A percentile compares a stretch with the other conserved stretches of the same genome.
These are phyloP conservation scores for Mucor velutinosus DNA, from an alignment of 371 early-diverging fungal genomes.

Conservation along the genomic window DNA sequence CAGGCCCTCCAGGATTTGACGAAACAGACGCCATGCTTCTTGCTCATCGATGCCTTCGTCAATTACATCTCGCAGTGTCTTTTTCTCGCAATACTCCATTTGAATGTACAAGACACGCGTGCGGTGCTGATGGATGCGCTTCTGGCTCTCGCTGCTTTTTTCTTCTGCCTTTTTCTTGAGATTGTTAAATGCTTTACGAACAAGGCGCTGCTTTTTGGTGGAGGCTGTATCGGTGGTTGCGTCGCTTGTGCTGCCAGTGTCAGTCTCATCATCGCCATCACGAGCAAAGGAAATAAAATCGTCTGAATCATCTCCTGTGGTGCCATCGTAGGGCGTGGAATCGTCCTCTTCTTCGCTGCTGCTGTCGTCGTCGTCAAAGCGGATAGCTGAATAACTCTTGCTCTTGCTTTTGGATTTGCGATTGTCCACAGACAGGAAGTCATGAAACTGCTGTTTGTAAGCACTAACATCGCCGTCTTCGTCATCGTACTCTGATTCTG, in stretches of 20 bases:
- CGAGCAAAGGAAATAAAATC: conserved; percentile 40
- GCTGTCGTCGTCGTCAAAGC: conserved; percentile 48
- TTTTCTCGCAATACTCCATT: conserved; percentile 97
- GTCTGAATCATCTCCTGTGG: conserved; percentile 17
- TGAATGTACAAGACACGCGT: conserved; percentile 87
- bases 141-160: conserved; percentile 23
- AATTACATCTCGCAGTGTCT: conserved; percentile 88
- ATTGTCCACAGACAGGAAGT: conserved; percentile 53
- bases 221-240: conserved; percentile 7
- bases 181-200: conserved; percentile 15
- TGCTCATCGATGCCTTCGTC: conserved; percentile 77
- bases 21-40: conserved; percentile 70
- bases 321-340: not conserved
- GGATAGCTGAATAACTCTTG: conserved; percentile 55
- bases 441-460: conserved; percentile 52
- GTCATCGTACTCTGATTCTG: conserved; percentile 50
- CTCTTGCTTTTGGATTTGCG: conserved; percentile 46
- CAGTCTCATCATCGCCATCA: conserved; percentile 5
- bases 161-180: conserved; percentile 26
- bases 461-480: conserved; percentile 52
- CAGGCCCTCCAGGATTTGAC: conserved; percentile 87
- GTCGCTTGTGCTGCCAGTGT: conserved; percentile 5
- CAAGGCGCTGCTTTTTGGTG: conserved; percentile 13
- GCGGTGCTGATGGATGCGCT: conserved; percentile 30
- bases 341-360: conserved; percentile 32